Evolutionary conservation across 2,329 filamentous ascomycete species (phyloP), one percentile per base, ranked within the genome.

Genomic region (Sclerotinia minor): DNA sequence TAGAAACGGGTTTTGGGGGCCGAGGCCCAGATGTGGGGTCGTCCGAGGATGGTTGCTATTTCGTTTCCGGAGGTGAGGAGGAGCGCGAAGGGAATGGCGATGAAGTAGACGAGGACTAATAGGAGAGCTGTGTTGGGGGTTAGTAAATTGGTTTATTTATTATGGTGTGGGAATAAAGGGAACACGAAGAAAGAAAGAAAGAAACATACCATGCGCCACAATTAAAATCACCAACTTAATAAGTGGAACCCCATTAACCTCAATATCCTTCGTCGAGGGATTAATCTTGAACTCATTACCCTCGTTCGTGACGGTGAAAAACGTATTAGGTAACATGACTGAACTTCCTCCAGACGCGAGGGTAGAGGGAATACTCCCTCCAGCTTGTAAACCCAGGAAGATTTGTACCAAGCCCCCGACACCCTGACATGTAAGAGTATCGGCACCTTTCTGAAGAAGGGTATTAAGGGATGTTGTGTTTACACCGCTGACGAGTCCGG

Each of bases 11-110:
- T 60, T 45, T 61, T 61, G 17, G 57, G 11, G 13, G 64, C 64
- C 0, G 41, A 38, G 9, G 64, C 64, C 64, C 54, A 66, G 54
- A 66, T 50, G 11, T 66, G 44, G 2, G 64, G 64, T 0, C 55
- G 54, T 0, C 54, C 55, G 3, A 66, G 44, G 35, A 66, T 61
- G 32, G 38, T 49, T n/a, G 64, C 64, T 9, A 66, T 66, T 44
- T 66, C 64, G 44, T 66, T 35, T 19, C 64, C 64, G 32, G 45
- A 60, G 35, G 53, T 32, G 26, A 66, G 54, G 24, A 66, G 64
- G 35, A 66, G 64, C 0, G 45, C 45, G 32, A 66, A 26, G 1
- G 64, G 64, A 7, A 66, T 66, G 19, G 54, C 54, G 24, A 61
- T 32, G 21, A 66, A 59, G 26, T 60, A 66, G 45, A 55, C 45